Percentiles rank a stretch among this genome's conserved stretches.
Conservation (phyloP, 768 basidiomycete genomes). For the Hygrophoropsis aurantiaca region DNA sequence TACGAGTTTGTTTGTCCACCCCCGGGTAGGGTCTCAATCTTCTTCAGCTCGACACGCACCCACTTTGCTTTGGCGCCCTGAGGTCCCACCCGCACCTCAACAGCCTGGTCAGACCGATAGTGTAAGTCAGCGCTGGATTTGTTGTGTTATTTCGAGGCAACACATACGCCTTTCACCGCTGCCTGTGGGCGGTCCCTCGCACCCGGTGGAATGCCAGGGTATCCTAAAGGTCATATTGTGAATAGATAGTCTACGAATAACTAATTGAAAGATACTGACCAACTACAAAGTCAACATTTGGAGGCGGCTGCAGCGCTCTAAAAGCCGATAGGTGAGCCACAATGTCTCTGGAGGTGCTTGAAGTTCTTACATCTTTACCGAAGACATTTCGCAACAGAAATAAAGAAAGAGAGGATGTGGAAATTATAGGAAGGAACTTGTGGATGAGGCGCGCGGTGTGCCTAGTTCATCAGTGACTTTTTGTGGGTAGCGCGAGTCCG, state of each 20-base stretch:
- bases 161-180: constrained; percentile 80
- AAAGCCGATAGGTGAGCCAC: background rate
- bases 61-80: constrained; percentile 87
- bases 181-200: constrained; percentile 77
- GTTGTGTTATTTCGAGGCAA: constrained; percentile 6
- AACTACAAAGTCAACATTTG: constrained; percentile 86
- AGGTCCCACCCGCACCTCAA: constrained; percentile 78
- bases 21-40: constrained; percentile 81
- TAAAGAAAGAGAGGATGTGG: background rate
- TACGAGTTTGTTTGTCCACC: constrained; percentile 69
- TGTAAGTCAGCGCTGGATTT: constrained; percentile 1
- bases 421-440: constrained; percentile 3
- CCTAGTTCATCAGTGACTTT: constrained; percentile 1
- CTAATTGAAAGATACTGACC: constrained; percentile 42
- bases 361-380: constrained; percentile 45
- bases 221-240: constrained; percentile 48
- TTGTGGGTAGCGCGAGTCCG: background rate
- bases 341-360: background rate
- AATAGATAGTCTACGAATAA: constrained; percentile 4
- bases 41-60: constrained; percentile 88
- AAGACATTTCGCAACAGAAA: constrained; percentile 5
- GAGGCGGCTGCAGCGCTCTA: constrained; percentile 82
- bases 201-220: constrained; percentile 85
- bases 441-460: constrained; percentile 8
- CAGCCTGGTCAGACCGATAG: constrained; percentile 48